Evolutionary conservation across 2,329 filamentous ascomycete genomes (phyloP).

Genomic region (Penicillium sclerotiorum): DNA sequence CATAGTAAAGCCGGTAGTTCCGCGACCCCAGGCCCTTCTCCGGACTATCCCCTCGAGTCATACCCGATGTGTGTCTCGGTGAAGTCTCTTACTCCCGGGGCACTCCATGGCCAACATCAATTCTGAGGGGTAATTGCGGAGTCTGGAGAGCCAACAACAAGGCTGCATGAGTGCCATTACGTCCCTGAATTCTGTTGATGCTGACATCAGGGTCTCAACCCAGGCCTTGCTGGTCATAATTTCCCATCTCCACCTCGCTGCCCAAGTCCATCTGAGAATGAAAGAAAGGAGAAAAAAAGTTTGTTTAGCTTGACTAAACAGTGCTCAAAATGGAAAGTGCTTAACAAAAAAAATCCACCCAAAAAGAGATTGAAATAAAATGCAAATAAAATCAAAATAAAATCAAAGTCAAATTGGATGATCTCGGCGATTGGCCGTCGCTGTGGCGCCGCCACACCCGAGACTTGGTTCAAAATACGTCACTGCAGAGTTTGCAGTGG

Average conservation of each 20-base stretch:
- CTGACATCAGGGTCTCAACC: background rate
- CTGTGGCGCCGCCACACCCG: constrained; percentile 4
- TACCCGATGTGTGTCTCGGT: constrained; percentile 24
- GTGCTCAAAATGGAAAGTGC: background rate
- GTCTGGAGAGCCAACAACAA: constrained; percentile 14
- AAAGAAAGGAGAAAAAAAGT: background rate
- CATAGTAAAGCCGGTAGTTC: constrained; percentile 13
- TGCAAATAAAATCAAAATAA: background rate
- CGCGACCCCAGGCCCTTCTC: constrained; percentile 23
- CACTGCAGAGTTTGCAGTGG: constrained; percentile 14
- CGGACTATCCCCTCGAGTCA: constrained; percentile 12
- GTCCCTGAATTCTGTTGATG: background rate
- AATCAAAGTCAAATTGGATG: background rate
- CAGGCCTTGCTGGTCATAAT: background rate
- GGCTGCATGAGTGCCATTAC: background rate
- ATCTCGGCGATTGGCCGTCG: background rate
- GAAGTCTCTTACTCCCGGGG: constrained; percentile 13
- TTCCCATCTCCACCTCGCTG: constrained; percentile 1
- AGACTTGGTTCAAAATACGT: constrained; percentile 10
- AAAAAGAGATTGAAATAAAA: background rate
- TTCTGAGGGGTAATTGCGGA: constrained; percentile 23
- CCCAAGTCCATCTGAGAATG: background rate
- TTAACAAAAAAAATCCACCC: background rate
- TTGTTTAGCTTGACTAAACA: background rate
- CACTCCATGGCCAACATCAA: constrained; percentile 7